Conservation (phyloP, 1,139 yeast species). For the Sugiyamaella paludigena region DNA sequence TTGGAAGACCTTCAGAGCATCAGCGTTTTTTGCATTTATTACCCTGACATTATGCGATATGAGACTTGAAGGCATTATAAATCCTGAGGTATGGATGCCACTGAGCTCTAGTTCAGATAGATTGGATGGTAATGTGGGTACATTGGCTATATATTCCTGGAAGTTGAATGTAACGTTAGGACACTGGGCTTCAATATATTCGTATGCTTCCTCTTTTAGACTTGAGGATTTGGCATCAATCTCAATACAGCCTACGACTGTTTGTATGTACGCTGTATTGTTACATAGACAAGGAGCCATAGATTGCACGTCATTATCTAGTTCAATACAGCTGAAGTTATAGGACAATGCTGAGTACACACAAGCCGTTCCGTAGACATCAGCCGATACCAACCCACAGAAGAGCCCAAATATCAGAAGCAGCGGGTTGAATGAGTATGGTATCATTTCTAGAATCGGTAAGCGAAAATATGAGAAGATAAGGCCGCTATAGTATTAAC, state of each 20-base stretch:
- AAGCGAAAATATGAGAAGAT: too few species aligned
- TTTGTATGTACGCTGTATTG: slow-evolving; percentile 8
- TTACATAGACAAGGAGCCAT: slow-evolving; percentile 9
- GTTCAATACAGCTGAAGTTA: background rate
- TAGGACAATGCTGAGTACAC: background rate
- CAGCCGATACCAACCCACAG: background rate
- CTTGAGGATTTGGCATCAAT: background rate
- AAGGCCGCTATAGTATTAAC: too few species aligned
- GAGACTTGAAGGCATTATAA: slow-evolving; percentile 4
- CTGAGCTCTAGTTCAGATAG: slow-evolving; percentile 6
- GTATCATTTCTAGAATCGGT: too few species aligned
- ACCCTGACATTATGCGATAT: slow-evolving; percentile 1
- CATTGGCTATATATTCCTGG: slow-evolving; percentile 5
- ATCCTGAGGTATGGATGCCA: slow-evolving; percentile 3
- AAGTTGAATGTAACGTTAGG: background rate
- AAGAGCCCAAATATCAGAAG: too few species aligned
- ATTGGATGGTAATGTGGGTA: slow-evolving; percentile 6
- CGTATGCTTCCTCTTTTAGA: slow-evolving; percentile 1
- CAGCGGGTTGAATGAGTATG: too few species aligned
- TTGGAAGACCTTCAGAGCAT: background rate
- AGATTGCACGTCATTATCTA: background rate
- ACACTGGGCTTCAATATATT: background rate
- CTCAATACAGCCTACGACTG: slow-evolving; percentile 14
- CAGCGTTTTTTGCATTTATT: background rate
- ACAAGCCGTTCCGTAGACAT: background rate